Base-by-base conservation (phyloP, 208 protist species). In the Jaenimonas drosophilae region DNA sequence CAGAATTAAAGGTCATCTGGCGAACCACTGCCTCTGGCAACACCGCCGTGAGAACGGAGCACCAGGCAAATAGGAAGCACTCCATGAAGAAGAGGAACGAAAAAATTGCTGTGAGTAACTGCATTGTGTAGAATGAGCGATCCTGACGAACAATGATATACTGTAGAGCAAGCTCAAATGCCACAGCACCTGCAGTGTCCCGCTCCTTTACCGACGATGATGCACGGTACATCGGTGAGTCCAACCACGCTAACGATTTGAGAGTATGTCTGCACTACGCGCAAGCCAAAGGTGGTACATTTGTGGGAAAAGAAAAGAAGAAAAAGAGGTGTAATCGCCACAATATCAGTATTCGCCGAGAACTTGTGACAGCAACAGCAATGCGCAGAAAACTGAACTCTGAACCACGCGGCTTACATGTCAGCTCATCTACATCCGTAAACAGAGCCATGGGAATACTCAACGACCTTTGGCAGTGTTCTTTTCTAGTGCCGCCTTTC, bases 121-220 rank as follows among this genome's bases (percentile, higher is more conserved):
- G 79, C 17, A 77, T 44, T 75, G 87, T 79, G 52, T 92, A 77
- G 65, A 79, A 89, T 7, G 73, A 88, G 19, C 84, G 76, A 55
- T 89, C 79, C 60, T 92, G 84, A 2, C 84, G 66, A 4, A 92
- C 45, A 14, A 79, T 48, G 20, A 79, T 74, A 47, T 89, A 75
- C 50, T 92, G 78, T 20, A 92, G 60, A 12, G 79, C 65, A n/a
- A 88, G 38, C 61, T 92, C 79, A 54, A 88, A 92, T 16, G 84
- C 84, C 11, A 71, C 74, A 52, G 82, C 67, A 11, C 78, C 83
- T 0, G 83, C 78, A 16, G 72, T 42, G 44, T 91, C 78, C 39
- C 83, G 74, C 48, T 85, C 80, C 57, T 89, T 89, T 5, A 71
- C 52, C 0, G 59, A 46, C 25, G 65, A 6, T 17, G 41, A 40